Base-by-base conservation (phyloP, 805 yeast species). In the Saturnispora mendoncae region DNA sequence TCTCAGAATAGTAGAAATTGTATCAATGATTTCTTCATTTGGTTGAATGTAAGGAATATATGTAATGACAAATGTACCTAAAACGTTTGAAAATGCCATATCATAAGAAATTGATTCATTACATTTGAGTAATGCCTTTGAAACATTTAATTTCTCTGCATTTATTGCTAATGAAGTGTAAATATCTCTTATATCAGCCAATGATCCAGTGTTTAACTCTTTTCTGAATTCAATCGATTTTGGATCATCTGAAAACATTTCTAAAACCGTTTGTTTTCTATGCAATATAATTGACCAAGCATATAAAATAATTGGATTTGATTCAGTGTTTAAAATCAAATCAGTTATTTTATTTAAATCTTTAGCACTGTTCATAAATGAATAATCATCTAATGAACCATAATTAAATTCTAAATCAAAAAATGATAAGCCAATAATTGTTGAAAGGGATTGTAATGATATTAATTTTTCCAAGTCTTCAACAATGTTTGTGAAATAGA, bases 251-350 rank as follows among this genome's bases (percentile, higher is more conserved):
- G 67, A 61, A 15, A 53, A 52, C 31, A 69, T 43, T 7, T 50
- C 42, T n/a, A 72, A 51, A 3, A 71, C 51, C 17, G 68, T 61
- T 6, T 66, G 64, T 45, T 78, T 76, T 18, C 79, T 62, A 48
- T 74, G 74, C 9, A 78, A 54, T 9, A 78, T 56, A 12, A 80
- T 71, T 24, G 84, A 72, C 90, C 90, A 83, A 18, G 76, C 70
- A 52, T 80, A 81, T 33, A 75, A 55, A 1, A 78, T 61, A 9
- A 80, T 55, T 2, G 83, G 61, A 46, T 73, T 72, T 2, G 59
- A 44, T 10, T 63, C 56, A 1, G 69, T 51, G 8, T 59, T 52
- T 4, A 61, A 41, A 2, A 58, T 36, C 5, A 28, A 26, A 18
- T 47, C 38, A 18, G 55, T 56, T 4, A 56, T 51, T 18, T 36